Base-by-base conservation (phyloP, 2,329 filamentous ascomycete species). In the Aureobasidium sp. region DNA sequence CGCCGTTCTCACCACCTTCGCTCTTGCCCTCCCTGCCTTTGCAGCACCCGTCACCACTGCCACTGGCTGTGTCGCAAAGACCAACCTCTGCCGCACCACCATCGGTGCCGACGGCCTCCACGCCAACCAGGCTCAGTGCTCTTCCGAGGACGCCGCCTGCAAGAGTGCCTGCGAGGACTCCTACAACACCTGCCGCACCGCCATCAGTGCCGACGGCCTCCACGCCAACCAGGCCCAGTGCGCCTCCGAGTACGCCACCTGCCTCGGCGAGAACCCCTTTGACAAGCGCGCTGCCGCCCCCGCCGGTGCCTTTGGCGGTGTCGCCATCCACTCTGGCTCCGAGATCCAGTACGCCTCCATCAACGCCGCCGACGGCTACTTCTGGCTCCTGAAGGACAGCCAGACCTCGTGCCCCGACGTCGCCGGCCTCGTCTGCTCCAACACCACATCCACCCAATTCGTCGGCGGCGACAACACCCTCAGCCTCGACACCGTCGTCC, bases 251-350 rank as follows among this genome's bases (percentile, higher is more conserved):
- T 63, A 59, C 53, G 44, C 55, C 9, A 6, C 9, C 34, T 63
- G 61, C 47, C 61, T 63, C 20, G 61, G 61, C 61, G 44, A 60
- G 44, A 63, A 63, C 27, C 55, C 55, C 34, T 63, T 63, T 25
- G 45, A 34, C 20, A 41, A 45, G 39, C 55, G 55, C 41, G 22
- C 61, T 42, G 17, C 61, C 14, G 47, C 57, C 2, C 47, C 58
- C 14, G 41, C 48, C 17, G 51, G 59, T 47, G 59, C 64, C 27
- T 68, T 69, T 59, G 57, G 59, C 56, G 65, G 65, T 48, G 44
- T 67, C 36, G 62, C 66, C 61, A 66, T 67, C 49, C 57, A 31
- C 53, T 65, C 67, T 27, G 67, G 64, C 55, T 63, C 62, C 27
- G 36, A 48, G n/a, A 51, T 68, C 27, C 66, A 67, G n/a, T 64